Conservation (phyloP, 768 basidiomycete genomes). For the Clitopilus hobsonii region DNA sequence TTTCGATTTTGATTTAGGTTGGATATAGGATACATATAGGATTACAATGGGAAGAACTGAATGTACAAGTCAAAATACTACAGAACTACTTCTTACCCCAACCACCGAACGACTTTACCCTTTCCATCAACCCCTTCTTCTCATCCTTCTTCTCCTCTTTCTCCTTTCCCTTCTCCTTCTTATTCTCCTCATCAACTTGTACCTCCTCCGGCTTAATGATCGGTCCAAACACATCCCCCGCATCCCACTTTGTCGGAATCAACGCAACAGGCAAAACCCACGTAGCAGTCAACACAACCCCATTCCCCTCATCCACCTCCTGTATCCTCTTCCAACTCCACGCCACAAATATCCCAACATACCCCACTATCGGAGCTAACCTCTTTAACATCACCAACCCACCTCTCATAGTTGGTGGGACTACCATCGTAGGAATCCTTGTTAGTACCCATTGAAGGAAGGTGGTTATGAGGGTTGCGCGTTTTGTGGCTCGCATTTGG, state of each 20-base stretch:
- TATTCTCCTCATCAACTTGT: neutral
- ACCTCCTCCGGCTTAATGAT: neutral
- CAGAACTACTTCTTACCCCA: neutral
- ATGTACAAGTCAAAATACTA: neutral
- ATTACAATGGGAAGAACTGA: too few relatives aligned
- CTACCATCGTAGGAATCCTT: conserved; percentile 51
- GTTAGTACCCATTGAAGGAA: conserved; percentile 71
- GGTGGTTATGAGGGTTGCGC: conserved; percentile 69
- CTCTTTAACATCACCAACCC: conserved; percentile 56
- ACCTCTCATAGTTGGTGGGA: conserved; percentile 58
- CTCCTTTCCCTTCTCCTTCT: neutral
- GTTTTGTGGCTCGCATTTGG: conserved; percentile 64
- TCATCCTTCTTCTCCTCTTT: neutral
- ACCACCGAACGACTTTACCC: neutral
- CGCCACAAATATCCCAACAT: conserved; percentile 71
- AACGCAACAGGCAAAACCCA: conserved; percentile 78
- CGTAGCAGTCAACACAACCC: conserved; percentile 78
- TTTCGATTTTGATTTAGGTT: too few relatives aligned
- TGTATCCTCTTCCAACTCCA: conserved; percentile 75
- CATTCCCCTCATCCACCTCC: conserved; percentile 64
- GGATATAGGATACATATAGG: too few relatives aligned
- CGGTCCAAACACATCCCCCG: conserved; percentile 35
- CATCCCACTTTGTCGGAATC: conserved; percentile 72
- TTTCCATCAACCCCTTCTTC: neutral
- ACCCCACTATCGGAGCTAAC: conserved; percentile 61